Conservation (phyloP, 495 filamentous ascomycete genomes). For the Neurospora sp. region DNA sequence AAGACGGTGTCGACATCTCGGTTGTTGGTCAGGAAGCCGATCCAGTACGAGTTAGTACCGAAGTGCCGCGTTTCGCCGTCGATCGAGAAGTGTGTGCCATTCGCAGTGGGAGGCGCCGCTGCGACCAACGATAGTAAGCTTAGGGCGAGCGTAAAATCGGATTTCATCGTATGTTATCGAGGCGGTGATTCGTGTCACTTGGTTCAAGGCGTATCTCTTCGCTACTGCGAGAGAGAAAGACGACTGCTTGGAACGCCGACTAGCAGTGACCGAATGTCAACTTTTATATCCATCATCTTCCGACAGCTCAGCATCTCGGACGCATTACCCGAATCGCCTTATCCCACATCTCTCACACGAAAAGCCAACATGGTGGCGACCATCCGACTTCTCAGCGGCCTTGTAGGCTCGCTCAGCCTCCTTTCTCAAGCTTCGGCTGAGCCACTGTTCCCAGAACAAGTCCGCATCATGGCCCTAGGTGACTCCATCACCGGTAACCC, state of each 20-base stretch:
- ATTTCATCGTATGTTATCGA: slow-evolving; percentile 11
- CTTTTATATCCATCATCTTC: neutral
- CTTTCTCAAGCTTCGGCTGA: neutral
- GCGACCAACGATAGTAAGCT: slow-evolving; percentile 13
- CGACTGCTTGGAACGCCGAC: neutral
- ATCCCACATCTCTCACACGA: neutral
- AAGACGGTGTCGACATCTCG: slow-evolving; percentile 54
- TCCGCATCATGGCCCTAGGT: slow-evolving; percentile 30
- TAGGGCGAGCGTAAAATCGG: slow-evolving; percentile 4
- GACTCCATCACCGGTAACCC: slow-evolving; percentile 32
- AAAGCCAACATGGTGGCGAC: neutral
- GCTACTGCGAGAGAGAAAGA: neutral
- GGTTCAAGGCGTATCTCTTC: neutral
- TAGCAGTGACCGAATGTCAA: neutral
- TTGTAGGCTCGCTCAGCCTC: neutral
- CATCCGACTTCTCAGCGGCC: neutral
- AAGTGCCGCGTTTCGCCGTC: slow-evolving; percentile 53
- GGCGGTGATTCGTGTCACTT: neutral
- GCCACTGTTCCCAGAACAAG: neutral
- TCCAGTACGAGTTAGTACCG: slow-evolving; percentile 70
- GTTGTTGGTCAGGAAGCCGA: slow-evolving; percentile 54
- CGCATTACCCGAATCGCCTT: neutral
- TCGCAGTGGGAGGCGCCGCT: slow-evolving; percentile 6
- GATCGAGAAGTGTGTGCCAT: slow-evolving; percentile 42
- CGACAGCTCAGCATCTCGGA: neutral